Percentiles rank a stretch among this genome's conserved stretches.
phyloP scores from a whole-genome alignment of 108 stramenopile species.

The Cyclotella distinguenda region DNA sequence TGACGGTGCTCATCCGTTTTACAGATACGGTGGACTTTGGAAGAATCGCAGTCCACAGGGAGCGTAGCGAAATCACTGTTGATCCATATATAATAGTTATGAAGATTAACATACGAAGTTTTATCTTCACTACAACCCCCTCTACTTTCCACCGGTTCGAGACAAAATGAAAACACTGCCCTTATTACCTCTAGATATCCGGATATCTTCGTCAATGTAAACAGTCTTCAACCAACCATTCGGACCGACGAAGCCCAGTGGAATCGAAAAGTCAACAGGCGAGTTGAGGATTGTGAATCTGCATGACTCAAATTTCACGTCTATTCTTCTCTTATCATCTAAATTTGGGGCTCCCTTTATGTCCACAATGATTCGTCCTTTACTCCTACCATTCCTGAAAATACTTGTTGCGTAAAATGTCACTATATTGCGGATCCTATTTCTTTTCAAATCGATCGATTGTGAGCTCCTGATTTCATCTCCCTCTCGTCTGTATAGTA shows the following conservation, averaged over 20 bases:
- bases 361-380: slow-evolving; percentile 59
- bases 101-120: background rate
- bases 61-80: background rate
- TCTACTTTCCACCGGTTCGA: slow-evolving; percentile 28
- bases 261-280: slow-evolving; percentile 54
- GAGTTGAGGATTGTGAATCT: slow-evolving; percentile 52
- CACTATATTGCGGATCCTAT: slow-evolving; percentile 73
- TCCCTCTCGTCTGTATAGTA: slow-evolving; percentile 24
- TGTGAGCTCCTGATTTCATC: slow-evolving; percentile 61
- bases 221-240: slow-evolving; percentile 74
- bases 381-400: slow-evolving; percentile 36
- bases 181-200: slow-evolving; percentile 84
- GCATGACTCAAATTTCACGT: slow-evolving; percentile 77
- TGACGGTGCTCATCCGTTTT: slow-evolving; percentile 79
- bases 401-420: slow-evolving; percentile 41
- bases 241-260: slow-evolving; percentile 70
- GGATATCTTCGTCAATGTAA: slow-evolving; percentile 73
- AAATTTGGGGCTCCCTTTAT: slow-evolving; percentile 56
- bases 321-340: slow-evolving; percentile 57
- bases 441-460: slow-evolving; percentile 65
- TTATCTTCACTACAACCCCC: background rate
- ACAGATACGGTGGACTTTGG: slow-evolving; percentile 86
- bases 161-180: slow-evolving; percentile 78
- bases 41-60: slow-evolving; percentile 63
- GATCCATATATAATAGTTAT: too few relatives aligned